Percentiles rank a stretch among this genome's conserved stretches.
Conservation (phyloP, 1,284 basidiomycete genomes). For the Cystobasidium pallidum region DNA sequence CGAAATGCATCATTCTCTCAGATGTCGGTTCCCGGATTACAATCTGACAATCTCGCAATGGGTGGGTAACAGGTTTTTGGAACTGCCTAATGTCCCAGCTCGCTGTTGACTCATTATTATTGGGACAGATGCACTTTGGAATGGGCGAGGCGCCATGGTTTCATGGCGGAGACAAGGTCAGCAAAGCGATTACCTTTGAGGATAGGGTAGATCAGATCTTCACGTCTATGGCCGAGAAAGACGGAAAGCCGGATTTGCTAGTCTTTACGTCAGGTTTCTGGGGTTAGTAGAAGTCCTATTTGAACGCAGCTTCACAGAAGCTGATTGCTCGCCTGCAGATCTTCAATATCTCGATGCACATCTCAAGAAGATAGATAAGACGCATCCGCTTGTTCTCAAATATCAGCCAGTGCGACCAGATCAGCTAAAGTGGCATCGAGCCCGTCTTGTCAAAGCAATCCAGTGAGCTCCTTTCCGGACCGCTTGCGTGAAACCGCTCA, state of each 20-base stretch:
- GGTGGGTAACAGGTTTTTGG: not conserved
- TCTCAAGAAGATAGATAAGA: not conserved
- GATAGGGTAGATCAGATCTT: constrained; percentile 27
- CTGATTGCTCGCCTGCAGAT: not conserved
- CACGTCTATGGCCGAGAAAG: constrained; percentile 13
- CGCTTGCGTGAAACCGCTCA: not conserved
- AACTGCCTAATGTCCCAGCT: not conserved
- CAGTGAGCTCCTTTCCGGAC: constrained; percentile 1
- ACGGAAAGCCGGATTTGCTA: constrained; percentile 36
- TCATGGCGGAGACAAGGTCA: constrained; percentile 20
- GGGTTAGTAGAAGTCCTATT: constrained; percentile 11
- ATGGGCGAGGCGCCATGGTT: constrained; percentile 6
- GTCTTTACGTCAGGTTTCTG: constrained; percentile 36
- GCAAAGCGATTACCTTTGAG: constrained; percentile 15
- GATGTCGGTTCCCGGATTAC: constrained; percentile 17
- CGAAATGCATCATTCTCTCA: constrained; percentile 3
- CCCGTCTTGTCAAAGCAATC: constrained; percentile 21
- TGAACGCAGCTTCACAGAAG: not conserved
- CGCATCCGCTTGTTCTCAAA: not conserved
- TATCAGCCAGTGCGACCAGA: not conserved
- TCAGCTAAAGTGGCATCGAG: constrained; percentile 33
- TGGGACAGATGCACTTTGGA: constrained; percentile 20
- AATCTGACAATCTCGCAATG: constrained; percentile 32
- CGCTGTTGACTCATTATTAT: not conserved
- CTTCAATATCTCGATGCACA: constrained; percentile 27